Evolutionary conservation across 768 basidiomycete species (phyloP).

Genomic region (Leccinum longicurvipes): DNA sequence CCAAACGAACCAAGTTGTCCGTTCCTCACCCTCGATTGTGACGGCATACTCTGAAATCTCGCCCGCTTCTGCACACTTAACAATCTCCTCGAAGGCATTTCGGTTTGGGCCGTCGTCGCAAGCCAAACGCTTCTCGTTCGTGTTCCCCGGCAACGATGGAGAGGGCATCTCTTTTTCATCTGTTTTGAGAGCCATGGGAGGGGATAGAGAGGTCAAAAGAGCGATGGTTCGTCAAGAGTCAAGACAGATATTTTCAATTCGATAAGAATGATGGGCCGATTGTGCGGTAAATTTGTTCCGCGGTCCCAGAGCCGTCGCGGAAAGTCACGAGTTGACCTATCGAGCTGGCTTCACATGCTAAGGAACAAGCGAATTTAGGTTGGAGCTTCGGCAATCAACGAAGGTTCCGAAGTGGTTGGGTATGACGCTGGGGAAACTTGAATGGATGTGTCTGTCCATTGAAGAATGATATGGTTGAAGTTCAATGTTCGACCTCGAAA

Average conservation of each 20-base stretch:
- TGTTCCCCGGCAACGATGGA: neutral
- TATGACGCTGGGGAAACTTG: too few relatives aligned
- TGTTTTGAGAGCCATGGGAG: constrained; percentile 1
- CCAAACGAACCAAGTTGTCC: constrained; percentile 74
- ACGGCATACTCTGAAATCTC: constrained; percentile 60
- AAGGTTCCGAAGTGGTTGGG: neutral
- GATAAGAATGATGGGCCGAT: neutral
- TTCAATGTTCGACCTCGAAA: too few relatives aligned
- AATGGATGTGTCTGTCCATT: too few relatives aligned
- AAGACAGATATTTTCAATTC: neutral
- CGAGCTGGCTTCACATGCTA: neutral
- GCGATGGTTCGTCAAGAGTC: neutral
- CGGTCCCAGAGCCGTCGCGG: neutral
- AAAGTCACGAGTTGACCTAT: neutral
- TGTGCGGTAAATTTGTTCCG: neutral
- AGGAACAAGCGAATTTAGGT: neutral
- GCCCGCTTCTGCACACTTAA: constrained; percentile 25
- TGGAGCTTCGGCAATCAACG: neutral
- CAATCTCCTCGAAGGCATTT: constrained; percentile 15
- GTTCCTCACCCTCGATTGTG: constrained; percentile 62
- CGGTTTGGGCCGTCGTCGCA: neutral
- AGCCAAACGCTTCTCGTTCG: neutral
- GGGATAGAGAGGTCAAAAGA: neutral
- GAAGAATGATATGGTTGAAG: neutral
- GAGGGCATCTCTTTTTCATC: neutral